Evolutionary conservation across 306 rosid genomes (phyloP).

Genomic region (Dryas octopetala): DNA sequence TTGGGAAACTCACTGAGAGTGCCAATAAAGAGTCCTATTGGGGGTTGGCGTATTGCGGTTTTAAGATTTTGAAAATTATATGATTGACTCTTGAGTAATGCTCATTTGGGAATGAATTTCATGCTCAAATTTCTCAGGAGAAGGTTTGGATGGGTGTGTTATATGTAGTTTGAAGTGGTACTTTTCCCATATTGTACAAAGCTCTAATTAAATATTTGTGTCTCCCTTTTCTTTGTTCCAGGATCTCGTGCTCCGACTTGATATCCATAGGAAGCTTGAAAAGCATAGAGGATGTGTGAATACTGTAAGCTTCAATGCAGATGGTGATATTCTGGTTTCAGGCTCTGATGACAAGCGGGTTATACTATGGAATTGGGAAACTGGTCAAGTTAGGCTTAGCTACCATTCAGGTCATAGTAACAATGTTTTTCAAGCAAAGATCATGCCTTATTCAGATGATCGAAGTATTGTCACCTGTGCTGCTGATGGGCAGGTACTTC

Average conservation of each 20-base stretch:
- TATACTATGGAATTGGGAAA: constrained; percentile 87
- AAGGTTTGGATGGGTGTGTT: neutral
- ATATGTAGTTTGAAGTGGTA: neutral
- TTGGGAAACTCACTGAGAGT: neutral
- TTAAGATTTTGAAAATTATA: neutral
- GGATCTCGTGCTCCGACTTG: constrained; percentile 85
- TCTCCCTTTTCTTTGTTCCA: constrained; percentile 20
- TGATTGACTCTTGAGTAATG: neutral
- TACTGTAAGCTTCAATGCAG: constrained; percentile 73
- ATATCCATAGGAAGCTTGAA: constrained; percentile 51
- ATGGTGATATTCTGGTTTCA: constrained; percentile 72
- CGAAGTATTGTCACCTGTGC: constrained; percentile 78
- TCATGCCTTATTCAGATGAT: constrained; percentile 75
- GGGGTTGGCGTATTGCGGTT: neutral
- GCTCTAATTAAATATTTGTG: neutral
- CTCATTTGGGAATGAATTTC: neutral
- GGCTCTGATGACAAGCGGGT: constrained; percentile 83
- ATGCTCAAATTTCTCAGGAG: neutral
- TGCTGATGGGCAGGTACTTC: constrained; percentile 87
- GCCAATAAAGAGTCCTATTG: neutral
- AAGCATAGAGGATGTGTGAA: constrained; percentile 85
- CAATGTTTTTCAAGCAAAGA: constrained; percentile 79
- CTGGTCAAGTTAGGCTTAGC: constrained; percentile 46
- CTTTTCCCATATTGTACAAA: neutral
- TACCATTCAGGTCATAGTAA: constrained; percentile 66